phyloP scores from a whole-genome alignment of 2,329 filamentous ascomycete genomes.

The Amauroascus verrucosus region DNA sequence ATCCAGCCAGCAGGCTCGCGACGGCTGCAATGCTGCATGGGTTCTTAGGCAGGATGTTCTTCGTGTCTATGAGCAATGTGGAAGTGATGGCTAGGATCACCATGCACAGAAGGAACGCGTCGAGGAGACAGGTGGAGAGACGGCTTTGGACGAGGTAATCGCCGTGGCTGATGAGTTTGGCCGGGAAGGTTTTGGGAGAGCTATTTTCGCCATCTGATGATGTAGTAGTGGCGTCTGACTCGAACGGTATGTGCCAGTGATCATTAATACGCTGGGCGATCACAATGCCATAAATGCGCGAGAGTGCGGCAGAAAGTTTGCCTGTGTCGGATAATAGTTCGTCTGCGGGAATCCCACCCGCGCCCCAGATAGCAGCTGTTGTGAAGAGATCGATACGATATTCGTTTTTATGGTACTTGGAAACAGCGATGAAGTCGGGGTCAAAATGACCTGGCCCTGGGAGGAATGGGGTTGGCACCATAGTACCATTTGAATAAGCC shows the following conservation, averaged over 20 bases:
- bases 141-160: constrained; percentile 19
- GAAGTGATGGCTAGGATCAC: constrained; percentile 16
- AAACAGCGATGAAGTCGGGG: constrained; percentile 10
- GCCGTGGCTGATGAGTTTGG: constrained; percentile 10
- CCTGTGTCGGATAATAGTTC: constrained; percentile 7
- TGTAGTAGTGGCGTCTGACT: constrained; percentile 6
- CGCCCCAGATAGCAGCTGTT: constrained; percentile 10
- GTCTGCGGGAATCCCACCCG: constrained; percentile 8
- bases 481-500: constrained; percentile 11
- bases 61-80: constrained; percentile 15
- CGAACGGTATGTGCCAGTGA: constrained; percentile 10
- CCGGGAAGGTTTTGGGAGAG: constrained; percentile 5
- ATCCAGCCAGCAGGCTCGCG: constrained; percentile 20
- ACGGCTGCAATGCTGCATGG: constrained; percentile 23
- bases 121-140: constrained; percentile 19
- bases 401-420: neutral
- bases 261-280: constrained; percentile 12
- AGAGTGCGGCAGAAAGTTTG: constrained; percentile 3
- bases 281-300: constrained; percentile 9
- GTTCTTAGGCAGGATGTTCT: constrained; percentile 20
- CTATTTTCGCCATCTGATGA: neutral
- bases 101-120: constrained; percentile 19
- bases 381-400: constrained; percentile 8
- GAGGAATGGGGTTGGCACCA: constrained; percentile 5
- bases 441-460: constrained; percentile 3